A percentile compares a stretch with the other conserved stretches of the same genome.
These are phyloP conservation scores for Haplosporangium sp. DNA, from an alignment of 371 early-diverging fungal genomes.

Conservation along the genomic window DNA sequence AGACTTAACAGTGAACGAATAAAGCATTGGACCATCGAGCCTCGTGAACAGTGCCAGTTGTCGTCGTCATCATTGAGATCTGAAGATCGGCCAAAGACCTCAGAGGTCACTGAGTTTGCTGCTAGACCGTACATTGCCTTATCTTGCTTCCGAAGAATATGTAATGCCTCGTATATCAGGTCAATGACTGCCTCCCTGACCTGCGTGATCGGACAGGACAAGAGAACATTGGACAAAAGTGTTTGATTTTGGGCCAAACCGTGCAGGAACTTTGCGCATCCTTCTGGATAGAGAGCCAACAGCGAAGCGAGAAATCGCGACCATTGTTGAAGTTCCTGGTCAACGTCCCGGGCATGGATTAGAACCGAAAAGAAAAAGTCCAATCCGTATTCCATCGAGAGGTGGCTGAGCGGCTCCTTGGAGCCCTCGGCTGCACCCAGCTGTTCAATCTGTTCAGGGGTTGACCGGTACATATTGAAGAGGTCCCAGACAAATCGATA, in stretches of 20 bases:
- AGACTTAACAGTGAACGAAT: slow-evolving; percentile 33
- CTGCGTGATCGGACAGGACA: slow-evolving; percentile 36
- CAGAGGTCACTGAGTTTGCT: neutral
- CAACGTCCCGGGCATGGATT: slow-evolving; percentile 50
- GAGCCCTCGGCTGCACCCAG: neutral
- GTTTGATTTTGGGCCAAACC: slow-evolving; percentile 10
- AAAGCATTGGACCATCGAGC: slow-evolving; percentile 27
- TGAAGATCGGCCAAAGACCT: neutral
- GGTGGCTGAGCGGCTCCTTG: slow-evolving; percentile 9
- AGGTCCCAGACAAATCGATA: slow-evolving; percentile 53
- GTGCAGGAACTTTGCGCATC: slow-evolving; percentile 32
- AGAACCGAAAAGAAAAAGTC: slow-evolving; percentile 53
- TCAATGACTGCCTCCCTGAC: slow-evolving; percentile 48
- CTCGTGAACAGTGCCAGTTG: slow-evolving; percentile 27
- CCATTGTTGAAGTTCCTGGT: slow-evolving; percentile 51
- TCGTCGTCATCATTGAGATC: slow-evolving; percentile 12
- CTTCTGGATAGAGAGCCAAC: slow-evolving; percentile 24
- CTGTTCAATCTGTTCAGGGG: neutral
- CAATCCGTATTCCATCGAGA: slow-evolving; percentile 46
- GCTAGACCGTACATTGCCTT: slow-evolving; percentile 25
- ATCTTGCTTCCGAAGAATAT: slow-evolving; percentile 21
- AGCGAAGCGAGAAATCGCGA: slow-evolving; percentile 25
- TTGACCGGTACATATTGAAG: slow-evolving; percentile 25
- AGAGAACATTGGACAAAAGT: slow-evolving; percentile 26
- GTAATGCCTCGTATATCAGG: slow-evolving; percentile 35